A percentile compares a stretch with the other conserved stretches of the same genome.
These are phyloP conservation scores for Talaromyces sp. DNA, from an alignment of 2,329 filamentous ascomycete species.

Conservation along the genomic window DNA sequence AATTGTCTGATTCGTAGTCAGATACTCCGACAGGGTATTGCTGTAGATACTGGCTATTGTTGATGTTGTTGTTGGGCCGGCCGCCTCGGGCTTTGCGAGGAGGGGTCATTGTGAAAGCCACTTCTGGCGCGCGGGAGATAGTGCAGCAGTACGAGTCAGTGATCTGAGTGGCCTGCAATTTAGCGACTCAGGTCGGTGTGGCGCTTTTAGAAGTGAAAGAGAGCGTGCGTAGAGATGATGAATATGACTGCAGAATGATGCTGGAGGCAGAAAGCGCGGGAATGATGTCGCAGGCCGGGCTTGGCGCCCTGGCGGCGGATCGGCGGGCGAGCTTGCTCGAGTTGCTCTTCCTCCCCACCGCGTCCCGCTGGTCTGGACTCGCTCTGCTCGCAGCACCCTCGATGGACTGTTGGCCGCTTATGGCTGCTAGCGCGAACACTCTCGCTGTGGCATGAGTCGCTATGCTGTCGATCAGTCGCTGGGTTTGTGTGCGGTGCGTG, in stretches of 20 bases:
- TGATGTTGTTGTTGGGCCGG: conserved; percentile 23
- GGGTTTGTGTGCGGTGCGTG: background rate
- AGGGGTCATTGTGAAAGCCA: conserved; percentile 22
- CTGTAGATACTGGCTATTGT: conserved; percentile 7
- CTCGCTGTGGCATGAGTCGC: background rate
- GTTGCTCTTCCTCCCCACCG: background rate
- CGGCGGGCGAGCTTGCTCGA: background rate
- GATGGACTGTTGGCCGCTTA: background rate
- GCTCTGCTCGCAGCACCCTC: background rate
- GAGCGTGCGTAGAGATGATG: background rate
- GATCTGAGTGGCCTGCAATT: background rate
- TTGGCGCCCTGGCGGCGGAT: background rate
- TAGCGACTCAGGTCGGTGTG: background rate
- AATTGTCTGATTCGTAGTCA: conserved; percentile 63
- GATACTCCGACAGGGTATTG: conserved; percentile 22
- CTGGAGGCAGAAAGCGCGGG: background rate
- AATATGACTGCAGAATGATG: background rate
- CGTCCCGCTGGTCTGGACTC: background rate
- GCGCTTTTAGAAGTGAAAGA: background rate
- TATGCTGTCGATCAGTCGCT: background rate
- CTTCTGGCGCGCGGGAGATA: background rate
- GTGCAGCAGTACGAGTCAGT: background rate
- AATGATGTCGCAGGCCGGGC: background rate
- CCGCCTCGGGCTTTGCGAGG: conserved; percentile 26
- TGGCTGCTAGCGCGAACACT: background rate